These are phyloP conservation scores for Spizellomyces sp. DNA, from an alignment of 192 early-diverging fungal genomes.

Conservation along the genomic window DNA sequence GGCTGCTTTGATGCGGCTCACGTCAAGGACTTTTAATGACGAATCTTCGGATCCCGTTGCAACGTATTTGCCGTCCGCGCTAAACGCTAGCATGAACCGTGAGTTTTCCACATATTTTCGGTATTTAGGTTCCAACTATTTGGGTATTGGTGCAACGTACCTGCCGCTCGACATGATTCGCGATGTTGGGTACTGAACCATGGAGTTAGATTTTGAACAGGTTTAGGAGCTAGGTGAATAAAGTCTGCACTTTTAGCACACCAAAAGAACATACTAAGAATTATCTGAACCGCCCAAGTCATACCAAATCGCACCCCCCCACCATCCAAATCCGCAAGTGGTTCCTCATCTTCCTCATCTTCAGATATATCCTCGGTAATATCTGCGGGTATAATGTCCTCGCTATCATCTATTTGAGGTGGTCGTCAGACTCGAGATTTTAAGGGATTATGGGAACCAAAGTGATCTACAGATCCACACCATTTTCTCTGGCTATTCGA, in stretches of 20 bases:
- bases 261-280: background rate
- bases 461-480: background rate
- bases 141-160: too few relatives aligned
- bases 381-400: constrained; percentile 12
- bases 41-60: constrained; percentile 89
- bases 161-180: constrained; percentile 68
- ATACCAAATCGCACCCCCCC: constrained; percentile 22
- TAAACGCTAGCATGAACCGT: constrained; percentile 41
- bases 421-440: too few relatives aligned
- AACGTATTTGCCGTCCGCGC: constrained; percentile 70
- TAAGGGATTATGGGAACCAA: too few relatives aligned
- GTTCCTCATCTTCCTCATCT: constrained; percentile 35
- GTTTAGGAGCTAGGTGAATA: constrained; percentile 24
- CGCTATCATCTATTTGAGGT: constrained; percentile 31
- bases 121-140: too few relatives aligned
- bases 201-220: constrained; percentile 58
- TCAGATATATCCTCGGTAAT: constrained; percentile 29
- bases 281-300: background rate
- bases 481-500: constrained; percentile 6
- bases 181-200: constrained; percentile 82
- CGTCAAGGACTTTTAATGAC: constrained; percentile 90
- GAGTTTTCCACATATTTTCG: background rate
- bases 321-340: constrained; percentile 3
- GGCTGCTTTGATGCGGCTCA: constrained; percentile 70
- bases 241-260: background rate